Evolutionary conservation across 768 basidiomycete genomes (phyloP).

Genomic region (Boletus pseudo-olivaceus): DNA sequence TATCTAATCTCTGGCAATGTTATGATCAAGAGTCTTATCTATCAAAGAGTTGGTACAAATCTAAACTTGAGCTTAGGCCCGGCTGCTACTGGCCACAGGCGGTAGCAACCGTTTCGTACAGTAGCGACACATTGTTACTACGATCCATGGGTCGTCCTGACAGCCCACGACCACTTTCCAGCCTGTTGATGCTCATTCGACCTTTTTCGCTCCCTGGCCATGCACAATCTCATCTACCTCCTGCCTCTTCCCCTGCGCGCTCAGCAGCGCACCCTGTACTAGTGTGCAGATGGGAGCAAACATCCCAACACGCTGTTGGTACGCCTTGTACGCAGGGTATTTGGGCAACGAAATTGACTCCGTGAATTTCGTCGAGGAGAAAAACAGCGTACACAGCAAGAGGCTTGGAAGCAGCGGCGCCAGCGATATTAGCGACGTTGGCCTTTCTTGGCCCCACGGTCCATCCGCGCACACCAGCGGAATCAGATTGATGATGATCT

Average conservation of each 20-base stretch:
- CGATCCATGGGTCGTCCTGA: too few species aligned
- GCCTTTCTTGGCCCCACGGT: constrained; percentile 21
- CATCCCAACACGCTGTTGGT: constrained; percentile 78
- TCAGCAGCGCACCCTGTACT: constrained; percentile 41
- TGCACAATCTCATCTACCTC: constrained; percentile 43
- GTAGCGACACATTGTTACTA: too few species aligned
- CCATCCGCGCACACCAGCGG: constrained; percentile 50
- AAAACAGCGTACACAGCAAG: constrained; percentile 66
- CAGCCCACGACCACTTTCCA: too few species aligned
- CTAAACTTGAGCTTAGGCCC: too few species aligned
- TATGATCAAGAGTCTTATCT: too few species aligned
- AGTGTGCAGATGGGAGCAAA: constrained; percentile 54
- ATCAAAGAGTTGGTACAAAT: too few species aligned
- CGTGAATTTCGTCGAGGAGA: constrained; percentile 72
- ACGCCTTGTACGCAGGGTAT: constrained; percentile 72
- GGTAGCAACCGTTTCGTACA: too few species aligned
- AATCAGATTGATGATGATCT: constrained; percentile 70
- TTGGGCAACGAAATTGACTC: constrained; percentile 77
- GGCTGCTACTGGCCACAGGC: too few species aligned
- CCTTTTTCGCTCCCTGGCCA: constrained; percentile 33
- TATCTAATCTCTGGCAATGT: too few species aligned
- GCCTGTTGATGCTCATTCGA: too few species aligned
- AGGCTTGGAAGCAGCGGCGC: constrained; percentile 52
- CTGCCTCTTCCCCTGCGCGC: constrained; percentile 35
- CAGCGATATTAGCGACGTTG: constrained; percentile 26